Evolutionary conservation across 192 early-diverging fungal species (phyloP).

Genomic region (Entomortierella lignicola): DNA sequence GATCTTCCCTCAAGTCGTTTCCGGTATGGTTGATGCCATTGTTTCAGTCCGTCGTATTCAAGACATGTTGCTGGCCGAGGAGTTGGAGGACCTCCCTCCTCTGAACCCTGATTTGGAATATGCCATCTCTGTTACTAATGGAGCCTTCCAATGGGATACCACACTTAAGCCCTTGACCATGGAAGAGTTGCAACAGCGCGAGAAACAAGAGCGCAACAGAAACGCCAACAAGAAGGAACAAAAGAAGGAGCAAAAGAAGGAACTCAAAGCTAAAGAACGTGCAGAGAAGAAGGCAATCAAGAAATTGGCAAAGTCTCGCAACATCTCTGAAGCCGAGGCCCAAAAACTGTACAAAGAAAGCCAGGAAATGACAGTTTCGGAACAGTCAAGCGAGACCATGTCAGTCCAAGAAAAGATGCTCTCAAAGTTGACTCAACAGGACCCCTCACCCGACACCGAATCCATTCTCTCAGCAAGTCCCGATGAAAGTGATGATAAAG

Average conservation of each 20-base stretch:
- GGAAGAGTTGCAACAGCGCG: constrained; percentile 51
- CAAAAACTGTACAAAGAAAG: constrained; percentile 26
- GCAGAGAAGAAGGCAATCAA: constrained; percentile 43
- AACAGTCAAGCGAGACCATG: constrained; percentile 48
- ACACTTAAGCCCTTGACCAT: constrained; percentile 50
- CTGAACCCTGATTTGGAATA: constrained; percentile 54
- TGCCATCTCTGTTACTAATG: constrained; percentile 70
- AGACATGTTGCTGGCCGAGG: constrained; percentile 75
- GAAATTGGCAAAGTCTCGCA: constrained; percentile 33
- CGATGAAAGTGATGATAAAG: background rate
- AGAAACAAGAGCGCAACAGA: constrained; percentile 52
- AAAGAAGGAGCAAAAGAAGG: constrained; percentile 54
- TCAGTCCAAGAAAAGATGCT: constrained; percentile 53
- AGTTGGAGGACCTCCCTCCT: constrained; percentile 65
- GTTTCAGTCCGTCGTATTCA: constrained; percentile 88
- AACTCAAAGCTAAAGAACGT: constrained; percentile 40
- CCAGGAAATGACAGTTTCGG: constrained; percentile 21
- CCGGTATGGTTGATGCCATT: constrained; percentile 80
- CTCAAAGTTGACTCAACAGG: constrained; percentile 23
- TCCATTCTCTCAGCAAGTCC: constrained; percentile 25
- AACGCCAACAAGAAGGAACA: constrained; percentile 49
- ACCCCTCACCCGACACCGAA: constrained; percentile 46
- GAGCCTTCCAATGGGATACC: constrained; percentile 74
- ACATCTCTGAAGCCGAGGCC: constrained; percentile 32
- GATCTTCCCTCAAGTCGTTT: constrained; percentile 87